Percentiles rank a stretch among this genome's conserved stretches.
Evolutionary conservation across 2,329 filamentous ascomycete species (phyloP).

Genomic region (Exserohilum turcica): DNA sequence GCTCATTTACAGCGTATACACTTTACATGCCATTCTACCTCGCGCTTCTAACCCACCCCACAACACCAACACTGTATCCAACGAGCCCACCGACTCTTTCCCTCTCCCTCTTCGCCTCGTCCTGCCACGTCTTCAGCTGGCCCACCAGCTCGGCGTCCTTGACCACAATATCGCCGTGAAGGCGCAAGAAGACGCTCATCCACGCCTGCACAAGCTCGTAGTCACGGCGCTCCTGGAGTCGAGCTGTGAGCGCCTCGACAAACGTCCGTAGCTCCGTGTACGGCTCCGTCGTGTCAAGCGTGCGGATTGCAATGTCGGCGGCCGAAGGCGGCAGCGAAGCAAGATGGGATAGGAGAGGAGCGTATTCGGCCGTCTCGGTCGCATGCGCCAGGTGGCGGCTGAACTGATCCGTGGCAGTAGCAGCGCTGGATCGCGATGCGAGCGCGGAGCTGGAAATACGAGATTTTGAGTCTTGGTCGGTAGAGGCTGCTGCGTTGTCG

Average conservation of each 20-base stretch:
- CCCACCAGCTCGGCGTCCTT: conserved; percentile 59
- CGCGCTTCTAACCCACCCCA: conserved; percentile 73
- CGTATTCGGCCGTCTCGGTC: conserved; percentile 63
- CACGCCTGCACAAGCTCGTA: conserved; percentile 95
- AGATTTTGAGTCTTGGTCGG: conserved; percentile 27
- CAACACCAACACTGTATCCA: conserved; percentile 85
- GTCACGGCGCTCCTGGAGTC: conserved; percentile 72
- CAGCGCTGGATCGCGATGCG: conserved; percentile 37
- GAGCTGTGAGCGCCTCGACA: conserved; percentile 75
- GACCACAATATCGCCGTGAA: conserved; percentile 70
- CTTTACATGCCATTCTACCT: conserved; percentile 16
- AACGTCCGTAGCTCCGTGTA: conserved; percentile 78
- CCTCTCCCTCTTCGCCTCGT: conserved; percentile 72
- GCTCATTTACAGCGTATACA: no score
- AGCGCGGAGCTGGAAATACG: conserved; percentile 44
- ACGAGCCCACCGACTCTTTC: conserved; percentile 75
- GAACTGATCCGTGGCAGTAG: conserved; percentile 48
- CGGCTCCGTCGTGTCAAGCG: conserved; percentile 61
- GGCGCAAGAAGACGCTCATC: conserved; percentile 90
- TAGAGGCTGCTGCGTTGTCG: conserved; percentile 10
- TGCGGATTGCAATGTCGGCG: conserved; percentile 88
- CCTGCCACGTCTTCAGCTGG: conserved; percentile 71
- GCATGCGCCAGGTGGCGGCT: conserved; percentile 55
- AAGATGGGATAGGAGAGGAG: conserved; percentile 75
- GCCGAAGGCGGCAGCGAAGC: conserved; percentile 81